Conservation (phyloP, 192 early-diverging fungal species). For the Gaertneriomyces semiglobifer region DNA sequence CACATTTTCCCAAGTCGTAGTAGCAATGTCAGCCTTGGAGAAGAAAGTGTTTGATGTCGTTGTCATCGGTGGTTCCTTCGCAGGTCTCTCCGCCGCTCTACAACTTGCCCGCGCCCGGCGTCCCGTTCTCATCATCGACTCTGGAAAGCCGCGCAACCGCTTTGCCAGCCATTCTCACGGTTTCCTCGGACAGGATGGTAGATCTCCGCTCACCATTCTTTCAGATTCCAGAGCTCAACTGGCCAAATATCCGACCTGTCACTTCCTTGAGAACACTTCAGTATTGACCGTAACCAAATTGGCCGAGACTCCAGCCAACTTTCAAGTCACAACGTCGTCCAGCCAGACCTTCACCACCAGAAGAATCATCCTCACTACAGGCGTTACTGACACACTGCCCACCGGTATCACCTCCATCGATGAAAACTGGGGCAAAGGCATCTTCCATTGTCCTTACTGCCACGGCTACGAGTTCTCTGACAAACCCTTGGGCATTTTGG, state of each 20-base stretch:
- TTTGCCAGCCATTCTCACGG: constrained; percentile 6
- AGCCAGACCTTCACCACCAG: neutral
- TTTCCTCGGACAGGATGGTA: neutral
- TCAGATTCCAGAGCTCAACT: neutral
- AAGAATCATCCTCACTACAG: constrained; percentile 2
- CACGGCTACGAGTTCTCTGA: constrained; percentile 1
- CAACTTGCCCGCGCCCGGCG: constrained; percentile 1
- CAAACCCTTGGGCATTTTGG: neutral
- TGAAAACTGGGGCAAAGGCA: neutral
- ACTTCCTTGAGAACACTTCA: neutral
- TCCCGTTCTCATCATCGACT: neutral
- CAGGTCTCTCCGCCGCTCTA: constrained; percentile 8
- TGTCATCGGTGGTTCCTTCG: constrained; percentile 1
- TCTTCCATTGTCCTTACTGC: constrained; percentile 3
- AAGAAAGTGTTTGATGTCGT: neutral
- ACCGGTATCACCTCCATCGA: neutral
- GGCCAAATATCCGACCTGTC: neutral
- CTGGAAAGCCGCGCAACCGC: neutral
- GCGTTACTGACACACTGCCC: neutral
- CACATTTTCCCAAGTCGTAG: no score
- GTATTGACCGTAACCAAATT: neutral
- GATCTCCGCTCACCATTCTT: neutral
- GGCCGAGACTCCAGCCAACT: neutral
- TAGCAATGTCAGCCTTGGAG: no score
- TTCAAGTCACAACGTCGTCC: neutral